phyloP scores from a whole-genome alignment of 2,329 filamentous ascomycete genomes.

The Biscogniauxia sp. region DNA sequence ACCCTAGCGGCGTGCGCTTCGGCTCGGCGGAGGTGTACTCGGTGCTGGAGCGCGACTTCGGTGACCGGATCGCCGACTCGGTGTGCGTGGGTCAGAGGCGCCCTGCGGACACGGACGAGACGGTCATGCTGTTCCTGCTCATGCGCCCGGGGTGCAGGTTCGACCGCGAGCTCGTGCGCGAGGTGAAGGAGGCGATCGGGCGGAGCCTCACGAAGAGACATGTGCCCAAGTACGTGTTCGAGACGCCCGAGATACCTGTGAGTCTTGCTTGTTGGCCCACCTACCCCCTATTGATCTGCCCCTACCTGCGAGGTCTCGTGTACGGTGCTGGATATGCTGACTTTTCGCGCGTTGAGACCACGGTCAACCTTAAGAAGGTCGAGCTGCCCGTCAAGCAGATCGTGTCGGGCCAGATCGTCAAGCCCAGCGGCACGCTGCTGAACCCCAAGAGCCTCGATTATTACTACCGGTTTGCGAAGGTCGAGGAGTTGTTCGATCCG shows the following conservation, averaged over 20 bases:
- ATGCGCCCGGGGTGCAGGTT: constrained; percentile 58
- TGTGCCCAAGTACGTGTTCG: constrained; percentile 75
- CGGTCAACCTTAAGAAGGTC: constrained; percentile 82
- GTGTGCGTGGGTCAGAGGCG: constrained; percentile 77
- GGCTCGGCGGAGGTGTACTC: constrained; percentile 78
- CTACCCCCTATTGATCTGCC: not conserved
- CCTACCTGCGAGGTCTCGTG: not conserved
- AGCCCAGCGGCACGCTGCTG: constrained; percentile 71
- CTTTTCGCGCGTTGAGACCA: constrained; percentile 53
- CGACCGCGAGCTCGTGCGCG: constrained; percentile 50
- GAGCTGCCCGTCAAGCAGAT: constrained; percentile 84
- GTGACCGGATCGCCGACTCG: constrained; percentile 63
- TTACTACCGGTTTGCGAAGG: constrained; percentile 75
- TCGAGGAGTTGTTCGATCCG: constrained; percentile 55
- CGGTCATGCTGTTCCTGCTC: constrained; percentile 54
- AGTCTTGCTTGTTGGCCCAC: too few species aligned
- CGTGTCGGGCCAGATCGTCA: constrained; percentile 70
- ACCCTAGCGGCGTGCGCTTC: constrained; percentile 76
- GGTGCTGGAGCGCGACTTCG: constrained; percentile 66
- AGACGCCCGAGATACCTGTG: constrained; percentile 78
- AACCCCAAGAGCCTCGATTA: constrained; percentile 75
- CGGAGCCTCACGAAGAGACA: constrained; percentile 69
- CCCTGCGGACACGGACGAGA: constrained; percentile 52
- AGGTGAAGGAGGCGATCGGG: constrained; percentile 64
- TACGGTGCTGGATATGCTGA: not conserved